Base-by-base conservation (phyloP, 2,329 filamentous ascomycete species). In the Penicillium polonicum region DNA sequence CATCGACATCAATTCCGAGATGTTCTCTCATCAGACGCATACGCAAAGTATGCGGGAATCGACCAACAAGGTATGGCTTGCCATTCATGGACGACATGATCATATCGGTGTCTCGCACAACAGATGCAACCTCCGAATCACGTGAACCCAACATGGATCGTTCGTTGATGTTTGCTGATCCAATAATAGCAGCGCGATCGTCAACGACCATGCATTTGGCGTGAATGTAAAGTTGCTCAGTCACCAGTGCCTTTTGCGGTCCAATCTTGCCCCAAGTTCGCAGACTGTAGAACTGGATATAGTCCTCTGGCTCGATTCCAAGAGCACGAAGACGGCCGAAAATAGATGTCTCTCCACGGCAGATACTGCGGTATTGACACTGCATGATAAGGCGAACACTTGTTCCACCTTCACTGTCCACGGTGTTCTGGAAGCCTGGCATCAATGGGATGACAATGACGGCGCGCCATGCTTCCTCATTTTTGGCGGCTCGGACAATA, bases 91-190 rank as follows among this genome's bases (percentile, higher is more conserved):
- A 90, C 6, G 92, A 96, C 81, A 86, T 88, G 57, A 97, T 85
- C 85, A 96, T 92, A 72, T 97, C 91, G 1, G 90, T 93, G 72
- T 99, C 94, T 52, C 93, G 86, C 42, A 99, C 90, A 43, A 97
- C 84, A 7, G 92, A 88, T 5, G 93, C 94, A 61, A 90, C 87
- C 75, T 99, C 94, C 0, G 93, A 97, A 74, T 99, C 94, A 68
- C 94, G 86, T 48, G 85, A 88, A 9, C 94, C 94, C 60, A 97
- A 76, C 91, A 97, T 92, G 7, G 93, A 97, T 45, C 94, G 87
- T 75, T 99, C 94, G 68, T 99, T 99, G 80, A 99, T 97, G 72
- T 99, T 99, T 52, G 94, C 94, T 45, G 93, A 97, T 19, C 94
- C 94, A 67, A 99, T 99, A 60, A 99, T 87, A 21, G 89, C 93